Percentiles rank a stretch among this genome's conserved stretches.
These are phyloP conservation scores for Pseudogymnoascus sp. DNA, from an alignment of 2,329 filamentous ascomycete genomes.

Conservation along the genomic window DNA sequence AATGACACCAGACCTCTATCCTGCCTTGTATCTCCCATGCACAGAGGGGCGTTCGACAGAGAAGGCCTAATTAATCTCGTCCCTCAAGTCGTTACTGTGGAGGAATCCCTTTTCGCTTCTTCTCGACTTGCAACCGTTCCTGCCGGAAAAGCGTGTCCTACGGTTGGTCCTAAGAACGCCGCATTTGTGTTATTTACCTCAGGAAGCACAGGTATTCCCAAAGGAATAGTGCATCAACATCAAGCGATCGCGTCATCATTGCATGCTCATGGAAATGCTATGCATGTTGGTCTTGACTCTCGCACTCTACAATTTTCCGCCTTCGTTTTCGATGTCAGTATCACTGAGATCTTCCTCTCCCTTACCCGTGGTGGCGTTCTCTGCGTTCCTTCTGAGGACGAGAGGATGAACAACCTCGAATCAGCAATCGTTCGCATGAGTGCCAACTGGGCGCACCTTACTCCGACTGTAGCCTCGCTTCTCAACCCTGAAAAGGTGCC, in stretches of 20 bases:
- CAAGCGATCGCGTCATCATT: slow-evolving; percentile 10
- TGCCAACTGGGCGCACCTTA: slow-evolving; percentile 18
- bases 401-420: slow-evolving; percentile 16
- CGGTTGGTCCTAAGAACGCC: slow-evolving; percentile 10
- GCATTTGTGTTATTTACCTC: slow-evolving; percentile 18
- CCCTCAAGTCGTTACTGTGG: not conserved
- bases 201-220: slow-evolving; percentile 20
- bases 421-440: slow-evolving; percentile 14
- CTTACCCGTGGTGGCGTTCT: slow-evolving; percentile 17
- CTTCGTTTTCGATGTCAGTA: slow-evolving; percentile 18
- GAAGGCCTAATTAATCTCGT: not conserved
- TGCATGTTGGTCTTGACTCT: not conserved
- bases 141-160: not conserved
- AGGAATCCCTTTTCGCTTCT: not conserved
- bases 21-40: not conserved
- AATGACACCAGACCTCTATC: not conserved
- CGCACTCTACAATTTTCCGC: slow-evolving; percentile 19
- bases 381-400: slow-evolving; percentile 19
- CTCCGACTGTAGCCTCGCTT: slow-evolving; percentile 15
- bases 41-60: not conserved
- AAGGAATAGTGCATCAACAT: slow-evolving; percentile 18
- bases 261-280: slow-evolving; percentile 5
- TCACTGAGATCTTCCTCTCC: slow-evolving; percentile 19
- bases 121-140: too few species aligned
- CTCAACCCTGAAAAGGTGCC: slow-evolving; percentile 14